Evolutionary conservation across 2,329 filamentous ascomycete species (phyloP).

Genomic region (Trichoderma guizhouense): DNA sequence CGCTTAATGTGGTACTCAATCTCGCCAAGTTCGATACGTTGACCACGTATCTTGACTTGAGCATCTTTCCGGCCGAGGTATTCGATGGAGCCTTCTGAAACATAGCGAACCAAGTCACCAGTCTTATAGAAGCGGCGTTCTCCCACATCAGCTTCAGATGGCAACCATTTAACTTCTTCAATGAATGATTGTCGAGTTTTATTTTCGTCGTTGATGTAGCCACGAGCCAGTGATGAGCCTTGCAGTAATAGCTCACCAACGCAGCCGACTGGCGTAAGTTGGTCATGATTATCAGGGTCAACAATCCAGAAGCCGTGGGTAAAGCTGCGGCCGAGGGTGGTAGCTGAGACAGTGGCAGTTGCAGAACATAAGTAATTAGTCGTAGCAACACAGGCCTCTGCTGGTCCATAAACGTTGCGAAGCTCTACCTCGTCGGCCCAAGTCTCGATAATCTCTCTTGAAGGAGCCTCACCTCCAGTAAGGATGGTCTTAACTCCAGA

Average conservation of each 20-base stretch:
- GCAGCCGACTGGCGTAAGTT: constrained; percentile 22
- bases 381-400: constrained; percentile 15
- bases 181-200: constrained; percentile 22
- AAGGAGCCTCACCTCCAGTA: constrained; percentile 25
- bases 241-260: constrained; percentile 27
- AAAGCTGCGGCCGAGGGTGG: constrained; percentile 2
- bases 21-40: constrained; percentile 15
- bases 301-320: constrained; percentile 23
- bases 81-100: not conserved
- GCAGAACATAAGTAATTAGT: not conserved
- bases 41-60: constrained; percentile 16
- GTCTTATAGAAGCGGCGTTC: constrained; percentile 18
- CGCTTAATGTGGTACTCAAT: constrained; percentile 9
- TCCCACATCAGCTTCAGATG: not conserved
- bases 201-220: constrained; percentile 24
- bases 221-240: constrained; percentile 22
- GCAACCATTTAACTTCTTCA: not conserved
- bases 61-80: constrained; percentile 12
- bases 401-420: constrained; percentile 23
- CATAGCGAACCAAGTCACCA: constrained; percentile 15
- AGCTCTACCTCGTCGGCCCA: constrained; percentile 20
- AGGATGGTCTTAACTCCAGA: constrained; percentile 18
- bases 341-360: not conserved
- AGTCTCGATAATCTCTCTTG: constrained; percentile 26
- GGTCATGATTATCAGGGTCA: constrained; percentile 21